Base-by-base conservation (phyloP, 2,329 filamentous ascomycete genomes). In the Ceratocystis ficicola region DNA sequence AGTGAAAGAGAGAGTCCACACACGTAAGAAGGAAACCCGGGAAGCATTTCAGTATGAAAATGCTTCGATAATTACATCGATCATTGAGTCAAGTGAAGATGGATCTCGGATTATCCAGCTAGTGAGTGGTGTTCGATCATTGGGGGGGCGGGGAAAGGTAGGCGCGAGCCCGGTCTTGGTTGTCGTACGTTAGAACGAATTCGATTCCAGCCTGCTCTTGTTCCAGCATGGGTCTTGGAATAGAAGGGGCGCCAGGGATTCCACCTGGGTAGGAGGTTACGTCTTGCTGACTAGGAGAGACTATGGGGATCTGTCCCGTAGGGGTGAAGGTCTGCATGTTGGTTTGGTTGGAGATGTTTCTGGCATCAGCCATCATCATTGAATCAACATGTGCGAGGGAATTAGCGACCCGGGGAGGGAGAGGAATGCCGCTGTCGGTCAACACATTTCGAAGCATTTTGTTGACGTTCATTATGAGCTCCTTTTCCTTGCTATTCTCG, bases 161-260 rank as follows among this genome's bases (percentile, higher is more conserved):
- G 74, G 83, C 80, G 55, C 66, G 66, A 28, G 66, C 48, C 32
- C 66, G 63, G 77, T 80, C 81, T 77, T 82, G 81, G 75, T 80
- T 79, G 74, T 83, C 89, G 83, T 91, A 94, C 89, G 88, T 88
- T 83, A 94, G 83, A 72, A 94, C 89, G 79, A 94, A 93, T 76
- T 94, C 89, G 77, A 94, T 91, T 73, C 89, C 89, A 71, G 89
- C 84, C 74, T 91, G 87, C 74, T 93, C 88, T 77, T 89, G 87
- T 74, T 92, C 87, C 71, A 88, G 74, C 30, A 57, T 57, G 44
- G 28, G 44, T 62, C 64, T 67, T 22, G 32, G 41, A 44, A 36
- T 28, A n/a, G 63, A 41, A 2, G 48, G 20, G 44, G 41, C 50
- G 25, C 25, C 48, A 32, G 48, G 48, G 22, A 22, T 32, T 12